These are phyloP conservation scores for Durusdinium trenchii DNA, from an alignment of 73 alveolate genomes.

Conservation along the genomic window DNA sequence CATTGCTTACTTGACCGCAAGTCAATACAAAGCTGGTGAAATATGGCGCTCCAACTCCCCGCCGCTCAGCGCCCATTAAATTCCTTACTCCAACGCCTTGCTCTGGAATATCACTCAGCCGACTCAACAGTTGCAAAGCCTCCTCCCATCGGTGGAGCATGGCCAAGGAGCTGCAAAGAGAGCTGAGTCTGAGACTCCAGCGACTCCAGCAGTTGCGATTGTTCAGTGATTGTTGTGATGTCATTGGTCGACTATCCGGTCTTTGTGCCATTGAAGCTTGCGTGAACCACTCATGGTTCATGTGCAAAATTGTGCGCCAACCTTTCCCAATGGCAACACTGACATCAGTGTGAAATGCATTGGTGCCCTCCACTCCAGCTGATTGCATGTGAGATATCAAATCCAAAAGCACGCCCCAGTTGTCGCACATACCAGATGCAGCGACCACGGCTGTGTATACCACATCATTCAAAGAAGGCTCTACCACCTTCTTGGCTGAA, in stretches of 20 bases:
- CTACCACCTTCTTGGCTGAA: neutral
- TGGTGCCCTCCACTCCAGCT: neutral
- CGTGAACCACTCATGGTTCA: neutral
- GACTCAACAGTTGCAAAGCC: neutral
- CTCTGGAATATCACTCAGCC: too few species aligned
- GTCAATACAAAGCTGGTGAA: neutral
- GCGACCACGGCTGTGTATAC: neutral
- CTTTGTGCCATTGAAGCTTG: neutral
- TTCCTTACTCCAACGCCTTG: neutral
- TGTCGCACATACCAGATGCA: slow-evolving; percentile 33
- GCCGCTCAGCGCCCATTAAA: too few species aligned
- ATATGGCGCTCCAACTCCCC: neutral
- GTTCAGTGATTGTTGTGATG: neutral
- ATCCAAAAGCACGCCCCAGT: neutral
- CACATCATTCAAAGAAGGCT: neutral
- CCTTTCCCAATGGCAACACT: neutral
- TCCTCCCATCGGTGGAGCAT: neutral
- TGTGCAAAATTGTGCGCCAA: neutral
- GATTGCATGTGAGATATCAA: neutral
- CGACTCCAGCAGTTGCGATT: neutral
- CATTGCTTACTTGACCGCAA: slow-evolving; percentile 18
- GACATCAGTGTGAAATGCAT: neutral
- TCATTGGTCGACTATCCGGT: neutral
- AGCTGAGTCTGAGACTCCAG: neutral
- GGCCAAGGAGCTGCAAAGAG: neutral